Evolutionary conservation across 345 rosid species (phyloP).

Genomic region (Excoecaria agallocha): DNA sequence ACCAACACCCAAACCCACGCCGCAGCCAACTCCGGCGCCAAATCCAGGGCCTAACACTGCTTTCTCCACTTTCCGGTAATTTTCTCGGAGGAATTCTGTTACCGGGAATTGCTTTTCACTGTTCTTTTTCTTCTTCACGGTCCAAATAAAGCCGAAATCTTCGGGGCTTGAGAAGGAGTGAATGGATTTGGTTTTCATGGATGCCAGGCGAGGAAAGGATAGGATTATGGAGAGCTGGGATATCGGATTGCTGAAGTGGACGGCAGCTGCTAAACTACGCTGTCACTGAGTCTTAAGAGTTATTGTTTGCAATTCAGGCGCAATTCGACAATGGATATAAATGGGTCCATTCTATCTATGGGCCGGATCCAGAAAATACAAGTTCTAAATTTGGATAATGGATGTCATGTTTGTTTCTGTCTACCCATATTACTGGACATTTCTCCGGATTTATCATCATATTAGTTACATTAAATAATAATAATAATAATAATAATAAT

Average conservation of each 20-base stretch:
- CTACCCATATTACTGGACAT: too few species aligned
- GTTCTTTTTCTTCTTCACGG: slow-evolving; percentile 26
- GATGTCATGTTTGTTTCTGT: too few species aligned
- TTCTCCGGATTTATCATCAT: too few species aligned
- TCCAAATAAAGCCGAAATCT: slow-evolving; percentile 33
- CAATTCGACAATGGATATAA: too few species aligned
- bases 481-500: too few species aligned
- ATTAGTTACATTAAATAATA: too few species aligned
- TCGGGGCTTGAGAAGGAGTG: neutral
- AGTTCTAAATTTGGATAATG: too few species aligned
- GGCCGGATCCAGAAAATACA: slow-evolving; percentile 15
- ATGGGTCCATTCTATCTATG: too few species aligned
- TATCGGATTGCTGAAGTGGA: too few species aligned
- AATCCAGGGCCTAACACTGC: slow-evolving; percentile 45
- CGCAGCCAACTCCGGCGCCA: slow-evolving; percentile 54
- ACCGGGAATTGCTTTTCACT: slow-evolving; percentile 31
- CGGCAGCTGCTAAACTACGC: too few species aligned
- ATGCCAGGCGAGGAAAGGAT: slow-evolving; percentile 2
- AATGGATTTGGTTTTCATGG: slow-evolving; percentile 31
- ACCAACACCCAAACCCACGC: slow-evolving; percentile 51
- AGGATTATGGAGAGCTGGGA: neutral
- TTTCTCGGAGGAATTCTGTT: slow-evolving; percentile 35
- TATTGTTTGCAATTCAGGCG: too few species aligned
- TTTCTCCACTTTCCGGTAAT: slow-evolving; percentile 32
- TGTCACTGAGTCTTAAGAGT: too few species aligned